Evolutionary conservation across 2,329 filamentous ascomycete genomes (phyloP).

Genomic region (Pseudogymnoascus sp.): DNA sequence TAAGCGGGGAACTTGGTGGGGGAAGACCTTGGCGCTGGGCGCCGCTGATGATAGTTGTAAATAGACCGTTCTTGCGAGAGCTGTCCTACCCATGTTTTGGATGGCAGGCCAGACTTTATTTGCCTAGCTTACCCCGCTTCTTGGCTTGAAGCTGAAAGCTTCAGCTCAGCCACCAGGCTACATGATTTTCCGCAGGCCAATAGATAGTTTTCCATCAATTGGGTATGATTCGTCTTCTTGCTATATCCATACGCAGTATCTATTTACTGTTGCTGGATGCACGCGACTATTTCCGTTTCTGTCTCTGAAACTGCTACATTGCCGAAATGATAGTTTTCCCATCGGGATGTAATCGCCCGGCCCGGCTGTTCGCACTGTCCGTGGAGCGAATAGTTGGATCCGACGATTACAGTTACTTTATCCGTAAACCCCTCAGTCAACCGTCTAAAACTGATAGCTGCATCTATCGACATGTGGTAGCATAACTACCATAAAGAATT

Average conservation of each 20-base stretch:
- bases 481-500: background rate
- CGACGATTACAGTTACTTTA: background rate
- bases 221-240: background rate
- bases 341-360: background rate
- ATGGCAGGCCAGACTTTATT: background rate
- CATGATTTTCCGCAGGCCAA: background rate
- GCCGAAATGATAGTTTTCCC: background rate
- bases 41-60: background rate
- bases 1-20: slow-evolving; percentile 3
- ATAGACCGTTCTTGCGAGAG: background rate
- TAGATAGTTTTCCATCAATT: background rate
- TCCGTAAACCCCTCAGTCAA: background rate
- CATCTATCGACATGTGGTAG: background rate
- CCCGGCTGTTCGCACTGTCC: background rate
- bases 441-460: background rate
- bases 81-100: background rate
- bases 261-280: background rate
- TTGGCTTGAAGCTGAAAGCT: background rate
- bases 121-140: background rate
- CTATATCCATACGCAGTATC: too few relatives aligned
- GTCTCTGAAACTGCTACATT: background rate
- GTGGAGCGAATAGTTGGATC: background rate
- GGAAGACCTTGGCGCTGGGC: background rate
- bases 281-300: background rate
- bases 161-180: background rate